phyloP scores from a whole-genome alignment of 2,329 filamentous ascomycete genomes.

The Aspergillus phoenicis region DNA sequence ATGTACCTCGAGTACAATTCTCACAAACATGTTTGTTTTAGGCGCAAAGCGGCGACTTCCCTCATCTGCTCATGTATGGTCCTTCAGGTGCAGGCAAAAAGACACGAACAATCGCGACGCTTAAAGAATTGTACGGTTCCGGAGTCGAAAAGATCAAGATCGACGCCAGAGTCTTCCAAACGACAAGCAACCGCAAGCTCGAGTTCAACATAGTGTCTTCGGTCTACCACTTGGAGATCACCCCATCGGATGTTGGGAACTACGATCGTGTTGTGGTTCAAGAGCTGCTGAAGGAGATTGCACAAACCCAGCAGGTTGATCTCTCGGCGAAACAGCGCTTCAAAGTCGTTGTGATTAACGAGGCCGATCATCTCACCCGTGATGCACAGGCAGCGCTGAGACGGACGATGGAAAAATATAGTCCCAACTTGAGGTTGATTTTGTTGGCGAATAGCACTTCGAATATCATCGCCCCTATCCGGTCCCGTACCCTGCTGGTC shows the following conservation, averaged over 20 bases:
- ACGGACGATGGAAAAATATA: constrained; percentile 99
- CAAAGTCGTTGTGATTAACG: constrained; percentile 99
- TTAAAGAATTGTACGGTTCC: constrained; percentile 92
- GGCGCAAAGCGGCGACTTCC: constrained; percentile 97
- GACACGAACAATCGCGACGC: constrained; percentile 89
- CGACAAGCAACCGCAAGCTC: constrained; percentile 91
- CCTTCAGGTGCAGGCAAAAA: constrained; percentile 97
- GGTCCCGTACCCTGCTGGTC: constrained; percentile 86
- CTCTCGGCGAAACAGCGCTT: constrained; percentile 85
- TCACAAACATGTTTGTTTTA: constrained; percentile 42
- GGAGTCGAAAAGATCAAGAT: constrained; percentile 99
- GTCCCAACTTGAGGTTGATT: constrained; percentile 88
- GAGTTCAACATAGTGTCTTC: constrained; percentile 99
- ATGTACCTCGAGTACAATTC: not conserved
- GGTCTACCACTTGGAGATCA: constrained; percentile 97
- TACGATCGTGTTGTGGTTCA: constrained; percentile 96
- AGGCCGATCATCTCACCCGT: constrained; percentile 89
- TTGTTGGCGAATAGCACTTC: constrained; percentile 93
- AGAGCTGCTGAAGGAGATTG: constrained; percentile 94
- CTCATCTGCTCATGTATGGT: constrained; percentile 94
- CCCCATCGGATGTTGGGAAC: constrained; percentile 92
- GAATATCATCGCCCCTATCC: constrained; percentile 98
- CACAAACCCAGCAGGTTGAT: constrained; percentile 99
- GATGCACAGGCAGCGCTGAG: constrained; percentile 94
- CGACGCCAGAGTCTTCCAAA: constrained; percentile 94